Conservation (phyloP, 148 eudicot species). For the Diospyros kaki region DNA sequence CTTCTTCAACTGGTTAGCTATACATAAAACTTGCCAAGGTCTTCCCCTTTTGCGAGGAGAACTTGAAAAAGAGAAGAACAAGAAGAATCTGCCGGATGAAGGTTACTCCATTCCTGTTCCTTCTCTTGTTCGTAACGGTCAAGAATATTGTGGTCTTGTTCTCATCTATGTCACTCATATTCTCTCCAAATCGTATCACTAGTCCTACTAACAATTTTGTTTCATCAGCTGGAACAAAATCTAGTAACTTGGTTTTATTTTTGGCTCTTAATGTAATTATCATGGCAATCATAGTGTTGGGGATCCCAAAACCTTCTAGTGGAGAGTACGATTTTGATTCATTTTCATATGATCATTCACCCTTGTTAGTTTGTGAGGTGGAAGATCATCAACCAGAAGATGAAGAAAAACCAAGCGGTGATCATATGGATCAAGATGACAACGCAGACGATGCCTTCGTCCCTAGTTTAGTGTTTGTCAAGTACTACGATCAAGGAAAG, state of each 20-base stretch:
- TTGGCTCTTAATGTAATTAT: constrained; percentile 1
- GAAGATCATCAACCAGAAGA: neutral
- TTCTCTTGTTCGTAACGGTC: constrained; percentile 9
- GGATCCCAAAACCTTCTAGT: neutral
- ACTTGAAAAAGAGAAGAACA: too few relatives aligned
- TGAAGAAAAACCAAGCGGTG: neutral
- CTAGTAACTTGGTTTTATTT: constrained; percentile 8
- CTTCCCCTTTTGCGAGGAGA: too few relatives aligned
- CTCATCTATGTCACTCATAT: neutral
- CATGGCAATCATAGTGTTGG: constrained; percentile 4
- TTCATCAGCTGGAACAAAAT: neutral
- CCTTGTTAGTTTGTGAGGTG: constrained; percentile 5
- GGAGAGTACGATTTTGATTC: constrained; percentile 1
- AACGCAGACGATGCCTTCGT: constrained; percentile 5
- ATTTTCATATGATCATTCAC: neutral
- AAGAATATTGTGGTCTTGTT: neutral
- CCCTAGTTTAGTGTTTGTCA: constrained; percentile 12
- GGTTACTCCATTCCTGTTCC: neutral
- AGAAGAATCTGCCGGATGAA: neutral
- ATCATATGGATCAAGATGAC: neutral
- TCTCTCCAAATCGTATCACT: constrained; percentile 4
- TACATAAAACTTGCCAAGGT: too few relatives aligned
- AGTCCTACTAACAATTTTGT: neutral
- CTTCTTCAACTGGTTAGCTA: too few relatives aligned
- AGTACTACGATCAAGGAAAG: neutral